phyloP scores from a whole-genome alignment of 768 basidiomycete species.

The Zangia roseola region DNA sequence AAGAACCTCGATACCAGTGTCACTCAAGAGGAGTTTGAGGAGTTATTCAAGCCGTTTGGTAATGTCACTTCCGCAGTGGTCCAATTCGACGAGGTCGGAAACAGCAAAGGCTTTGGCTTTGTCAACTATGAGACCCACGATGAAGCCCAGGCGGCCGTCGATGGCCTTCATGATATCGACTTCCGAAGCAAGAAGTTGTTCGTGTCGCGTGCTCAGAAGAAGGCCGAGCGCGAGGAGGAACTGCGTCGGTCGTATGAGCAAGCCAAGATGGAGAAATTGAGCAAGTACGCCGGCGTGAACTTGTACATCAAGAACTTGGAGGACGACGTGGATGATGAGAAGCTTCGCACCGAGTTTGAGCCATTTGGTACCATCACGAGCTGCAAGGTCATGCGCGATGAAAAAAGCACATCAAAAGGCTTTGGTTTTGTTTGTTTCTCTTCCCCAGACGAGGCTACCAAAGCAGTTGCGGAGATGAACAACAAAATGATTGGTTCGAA shows the following conservation, averaged over 20 bases:
- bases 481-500: constrained; percentile 99
- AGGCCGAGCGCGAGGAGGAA: constrained; percentile 97
- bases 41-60: constrained; percentile 77
- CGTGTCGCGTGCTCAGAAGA: constrained; percentile 97
- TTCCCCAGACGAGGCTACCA: constrained; percentile 97
- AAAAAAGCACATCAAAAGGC: constrained; percentile 88
- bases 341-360: constrained; percentile 94
- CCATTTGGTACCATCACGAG: constrained; percentile 96
- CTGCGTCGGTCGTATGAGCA: constrained; percentile 90
- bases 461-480: constrained; percentile 99
- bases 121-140: constrained; percentile 96
- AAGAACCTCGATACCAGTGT: constrained; percentile 92
- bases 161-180: constrained; percentile 84
- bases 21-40: constrained; percentile 81
- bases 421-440: constrained; percentile 99
- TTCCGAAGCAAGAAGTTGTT: constrained; percentile 86
- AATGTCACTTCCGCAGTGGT: constrained; percentile 87
- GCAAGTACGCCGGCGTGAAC: constrained; percentile 99
- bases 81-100: constrained; percentile 82
- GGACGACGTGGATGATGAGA: constrained; percentile 97
- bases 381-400: constrained; percentile 99
- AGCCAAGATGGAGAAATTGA: constrained; percentile 94
- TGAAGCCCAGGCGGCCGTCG: constrained; percentile 87
- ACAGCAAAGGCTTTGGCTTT: constrained; percentile 96
- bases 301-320: constrained; percentile 99